Evolutionary conservation across 2,329 filamentous ascomycete genomes (phyloP).

Genomic region (Rhynchosporium agropyri): DNA sequence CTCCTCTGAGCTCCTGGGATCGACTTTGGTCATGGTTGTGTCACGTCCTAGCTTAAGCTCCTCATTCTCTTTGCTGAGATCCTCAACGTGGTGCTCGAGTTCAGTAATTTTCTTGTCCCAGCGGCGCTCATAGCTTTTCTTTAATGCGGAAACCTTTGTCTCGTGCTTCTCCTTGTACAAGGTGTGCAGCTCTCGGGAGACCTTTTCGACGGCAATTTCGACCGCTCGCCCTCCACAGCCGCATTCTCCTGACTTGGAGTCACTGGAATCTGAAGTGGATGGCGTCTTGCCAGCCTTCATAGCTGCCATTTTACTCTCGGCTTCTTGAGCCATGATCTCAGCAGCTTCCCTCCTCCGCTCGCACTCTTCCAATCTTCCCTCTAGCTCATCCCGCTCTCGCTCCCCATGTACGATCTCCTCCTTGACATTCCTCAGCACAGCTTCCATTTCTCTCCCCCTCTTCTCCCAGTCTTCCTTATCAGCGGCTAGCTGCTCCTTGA

Average conservation of each 20-base stretch:
- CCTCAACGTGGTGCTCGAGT: constrained; percentile 71
- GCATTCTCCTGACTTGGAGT: constrained; percentile 39
- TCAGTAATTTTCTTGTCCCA: constrained; percentile 88
- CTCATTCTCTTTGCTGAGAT: constrained; percentile 74
- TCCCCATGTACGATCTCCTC: constrained; percentile 79
- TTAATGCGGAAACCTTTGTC: constrained; percentile 89
- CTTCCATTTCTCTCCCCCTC: constrained; percentile 83
- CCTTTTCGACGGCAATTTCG: constrained; percentile 83
- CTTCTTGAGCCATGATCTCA: constrained; percentile 75
- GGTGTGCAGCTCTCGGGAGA: constrained; percentile 89
- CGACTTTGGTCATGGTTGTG: constrained; percentile 63
- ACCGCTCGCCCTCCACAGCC: constrained; percentile 59
- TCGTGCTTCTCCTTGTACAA: constrained; percentile 98
- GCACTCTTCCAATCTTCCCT: constrained; percentile 73
- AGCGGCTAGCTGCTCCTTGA: constrained; percentile 70
- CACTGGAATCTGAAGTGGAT: constrained; percentile 43
- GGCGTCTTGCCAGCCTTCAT: constrained; percentile 65
- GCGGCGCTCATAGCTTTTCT: constrained; percentile 79
- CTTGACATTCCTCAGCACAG: constrained; percentile 75
- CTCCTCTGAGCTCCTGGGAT: constrained; percentile 49
- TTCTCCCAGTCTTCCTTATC: constrained; percentile 85
- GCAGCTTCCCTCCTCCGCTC: constrained; percentile 74
- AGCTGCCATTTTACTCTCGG: constrained; percentile 73
- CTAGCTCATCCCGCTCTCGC: constrained; percentile 78
- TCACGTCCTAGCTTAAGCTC: constrained; percentile 64